Base-by-base conservation (phyloP, 192 early-diverging fungal genomes). In the Umbelopsis isabellina region DNA sequence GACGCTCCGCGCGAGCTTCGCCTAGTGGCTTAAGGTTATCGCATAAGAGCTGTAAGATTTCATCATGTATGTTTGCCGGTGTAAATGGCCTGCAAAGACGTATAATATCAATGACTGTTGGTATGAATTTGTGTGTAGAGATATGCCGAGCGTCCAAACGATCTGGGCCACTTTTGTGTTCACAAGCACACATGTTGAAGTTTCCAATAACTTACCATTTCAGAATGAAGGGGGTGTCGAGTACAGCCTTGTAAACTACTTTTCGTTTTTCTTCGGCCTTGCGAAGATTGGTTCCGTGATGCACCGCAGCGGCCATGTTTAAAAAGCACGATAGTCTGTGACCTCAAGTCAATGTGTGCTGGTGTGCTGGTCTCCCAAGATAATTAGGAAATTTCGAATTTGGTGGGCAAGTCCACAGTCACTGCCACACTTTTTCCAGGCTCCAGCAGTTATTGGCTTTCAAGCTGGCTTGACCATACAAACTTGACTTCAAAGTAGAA, bases 201-300 rank as follows among this genome's bases (percentile, higher is more conserved):
- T 3, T 1, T 41, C 35, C 35, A 41, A 41, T 1, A 30, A 30
- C 11, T 61, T 61, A 61, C 55, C 55, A 61, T 61, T 61, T 61
- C 25, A 61, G 27, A 35, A 61, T 61, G 30, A 61, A 61, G 12
- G 55, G 55, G 11, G 55, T 61, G 30, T 61, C 55, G 12, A 61
- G 30, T 2, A 61, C 55, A 18, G 55, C 55, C 13, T 61, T 61
- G 16, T 61, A 61, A 5, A 61, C 55, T 18, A 25, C 18, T 25
- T 35, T 61, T 37, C 25, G 21, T 30, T 61, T 61, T 13, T 27
- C 30, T 35, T 61, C 55, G 18, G 55, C 25, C 27, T 61, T 61
- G 55, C 55, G 55, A 12, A 61, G 55, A 33, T 35, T 61, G 5
- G 18, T 30, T 61, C 55, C 55, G 25, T 35, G 55, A 33, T 61